Percentiles rank a stretch among this genome's conserved stretches.
These are phyloP conservation scores for Coleophoma cylindrospora DNA, from an alignment of 2,329 filamentous ascomycete species.

Conservation along the genomic window DNA sequence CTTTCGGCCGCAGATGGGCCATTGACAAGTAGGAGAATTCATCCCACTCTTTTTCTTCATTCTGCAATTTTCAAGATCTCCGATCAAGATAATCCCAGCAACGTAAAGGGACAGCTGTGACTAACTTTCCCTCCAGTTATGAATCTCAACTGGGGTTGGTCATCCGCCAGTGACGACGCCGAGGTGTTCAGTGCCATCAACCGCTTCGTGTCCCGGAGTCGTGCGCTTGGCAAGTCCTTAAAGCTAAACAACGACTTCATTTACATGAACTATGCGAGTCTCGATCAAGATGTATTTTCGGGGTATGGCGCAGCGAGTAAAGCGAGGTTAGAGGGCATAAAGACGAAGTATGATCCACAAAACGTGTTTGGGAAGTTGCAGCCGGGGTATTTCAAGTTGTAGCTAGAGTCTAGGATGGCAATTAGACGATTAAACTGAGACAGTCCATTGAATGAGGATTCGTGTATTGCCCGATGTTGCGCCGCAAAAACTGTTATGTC, in stretches of 20 bases:
- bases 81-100: too few relatives aligned
- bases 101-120: too few relatives aligned
- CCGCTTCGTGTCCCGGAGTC: slow-evolving; percentile 4
- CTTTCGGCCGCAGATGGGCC: slow-evolving; percentile 9
- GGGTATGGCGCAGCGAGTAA: slow-evolving; percentile 30
- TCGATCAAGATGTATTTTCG: slow-evolving; percentile 27
- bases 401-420: too few relatives aligned
- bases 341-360: slow-evolving; percentile 21
- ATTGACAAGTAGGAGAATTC: slow-evolving; percentile 8
- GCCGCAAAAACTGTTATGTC: too few relatives aligned
- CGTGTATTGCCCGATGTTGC: too few relatives aligned
- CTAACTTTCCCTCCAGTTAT: slow-evolving; percentile 6
- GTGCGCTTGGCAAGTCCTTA: slow-evolving; percentile 5
- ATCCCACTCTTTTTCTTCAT: not conserved
- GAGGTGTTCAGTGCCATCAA: slow-evolving; percentile 1
- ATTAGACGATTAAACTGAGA: too few relatives aligned
- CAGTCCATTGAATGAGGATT: too few relatives aligned
- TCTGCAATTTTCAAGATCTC: not conserved
- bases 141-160: slow-evolving; percentile 11
- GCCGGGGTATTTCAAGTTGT: slow-evolving; percentile 15
- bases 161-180: slow-evolving; percentile 6
- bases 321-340: slow-evolving; percentile 13
- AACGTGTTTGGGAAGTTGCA: slow-evolving; percentile 20
- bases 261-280: slow-evolving; percentile 33
- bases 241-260: slow-evolving; percentile 10